Evolutionary conservation across 352 stramenopile genomes (phyloP).

Genomic region (Globisporangium paddicum): DNA sequence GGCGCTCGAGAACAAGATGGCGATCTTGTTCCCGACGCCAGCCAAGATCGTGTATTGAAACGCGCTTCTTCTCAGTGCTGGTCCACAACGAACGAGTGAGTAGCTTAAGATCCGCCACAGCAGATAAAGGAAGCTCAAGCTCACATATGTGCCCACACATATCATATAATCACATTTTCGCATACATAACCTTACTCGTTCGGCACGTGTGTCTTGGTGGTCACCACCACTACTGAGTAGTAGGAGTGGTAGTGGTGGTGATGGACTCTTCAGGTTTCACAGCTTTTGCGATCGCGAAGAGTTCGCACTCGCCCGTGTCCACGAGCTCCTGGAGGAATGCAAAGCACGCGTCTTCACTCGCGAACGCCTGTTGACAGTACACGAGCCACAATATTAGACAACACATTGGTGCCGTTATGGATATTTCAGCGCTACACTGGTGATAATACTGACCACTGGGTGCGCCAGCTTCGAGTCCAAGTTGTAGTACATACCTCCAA

Average conservation of each 20-base stretch:
- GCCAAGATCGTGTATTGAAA: neutral
- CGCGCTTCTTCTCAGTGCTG: neutral
- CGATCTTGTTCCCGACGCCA: neutral
- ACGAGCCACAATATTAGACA: neutral
- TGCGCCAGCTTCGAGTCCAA: slow-evolving; percentile 65
- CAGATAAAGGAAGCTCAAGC: no score
- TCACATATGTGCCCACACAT: no score
- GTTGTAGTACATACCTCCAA: slow-evolving; percentile 62
- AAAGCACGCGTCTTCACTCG: slow-evolving; percentile 38
- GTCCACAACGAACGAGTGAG: neutral
- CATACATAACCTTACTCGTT: neutral
- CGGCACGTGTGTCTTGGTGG: neutral
- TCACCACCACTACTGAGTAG: neutral
- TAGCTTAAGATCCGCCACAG: no score
- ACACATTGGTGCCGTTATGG: neutral
- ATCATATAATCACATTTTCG: neutral
- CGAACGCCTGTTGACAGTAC: slow-evolving; percentile 29
- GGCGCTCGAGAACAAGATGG: slow-evolving; percentile 12
- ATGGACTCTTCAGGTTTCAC: neutral
- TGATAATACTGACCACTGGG: slow-evolving; percentile 27
- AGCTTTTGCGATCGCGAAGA: slow-evolving; percentile 29
- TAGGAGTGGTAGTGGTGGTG: no score
- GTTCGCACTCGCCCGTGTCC: slow-evolving; percentile 61
- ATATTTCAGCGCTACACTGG: no score
- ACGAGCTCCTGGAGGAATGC: slow-evolving; percentile 65